Percentiles rank a stretch among this genome's conserved stretches.
Evolutionary conservation across 805 yeast species (phyloP).

Genomic region (Metschnikowia drakensbergensis): DNA sequence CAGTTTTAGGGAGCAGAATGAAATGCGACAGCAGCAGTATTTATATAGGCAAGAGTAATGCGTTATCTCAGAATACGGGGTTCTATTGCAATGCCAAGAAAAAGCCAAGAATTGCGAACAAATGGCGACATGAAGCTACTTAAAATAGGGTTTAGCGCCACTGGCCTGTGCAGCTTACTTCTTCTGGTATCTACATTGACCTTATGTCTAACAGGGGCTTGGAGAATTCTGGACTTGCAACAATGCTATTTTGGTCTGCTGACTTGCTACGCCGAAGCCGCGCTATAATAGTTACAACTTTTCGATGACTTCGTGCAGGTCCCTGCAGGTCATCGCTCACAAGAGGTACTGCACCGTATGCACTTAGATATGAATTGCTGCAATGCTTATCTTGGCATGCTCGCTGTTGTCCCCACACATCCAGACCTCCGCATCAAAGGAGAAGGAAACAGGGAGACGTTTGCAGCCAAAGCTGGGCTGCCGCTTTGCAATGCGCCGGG

Average conservation of each 20-base stretch:
- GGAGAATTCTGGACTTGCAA: not conserved
- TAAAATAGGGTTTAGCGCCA: not conserved
- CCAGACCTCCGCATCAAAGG: not conserved
- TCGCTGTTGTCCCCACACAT: not conserved
- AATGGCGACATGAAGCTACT: not conserved
- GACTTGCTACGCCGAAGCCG: not conserved
- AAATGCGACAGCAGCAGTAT: not conserved
- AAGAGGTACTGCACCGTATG: not conserved
- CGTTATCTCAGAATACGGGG: not conserved
- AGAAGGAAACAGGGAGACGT: not conserved
- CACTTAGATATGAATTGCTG: not conserved
- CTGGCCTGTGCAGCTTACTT: not conserved
- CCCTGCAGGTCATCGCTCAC: not conserved
- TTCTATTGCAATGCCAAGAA: conserved; percentile 1
- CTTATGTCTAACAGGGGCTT: no score
- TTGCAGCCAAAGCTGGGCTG: not conserved
- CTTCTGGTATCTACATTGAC: not conserved
- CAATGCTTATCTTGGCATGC: conserved; percentile 5
- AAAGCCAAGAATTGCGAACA: conserved; percentile 2
- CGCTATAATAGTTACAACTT: not conserved
- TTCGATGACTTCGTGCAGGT: not conserved
- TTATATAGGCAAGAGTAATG: not conserved
- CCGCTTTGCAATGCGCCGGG: no score
- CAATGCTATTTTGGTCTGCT: not conserved
- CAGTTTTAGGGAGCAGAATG: not conserved